Evolutionary conservation across 1,284 basidiomycete genomes (phyloP).

Genomic region (Irpex rosettiformis): DNA sequence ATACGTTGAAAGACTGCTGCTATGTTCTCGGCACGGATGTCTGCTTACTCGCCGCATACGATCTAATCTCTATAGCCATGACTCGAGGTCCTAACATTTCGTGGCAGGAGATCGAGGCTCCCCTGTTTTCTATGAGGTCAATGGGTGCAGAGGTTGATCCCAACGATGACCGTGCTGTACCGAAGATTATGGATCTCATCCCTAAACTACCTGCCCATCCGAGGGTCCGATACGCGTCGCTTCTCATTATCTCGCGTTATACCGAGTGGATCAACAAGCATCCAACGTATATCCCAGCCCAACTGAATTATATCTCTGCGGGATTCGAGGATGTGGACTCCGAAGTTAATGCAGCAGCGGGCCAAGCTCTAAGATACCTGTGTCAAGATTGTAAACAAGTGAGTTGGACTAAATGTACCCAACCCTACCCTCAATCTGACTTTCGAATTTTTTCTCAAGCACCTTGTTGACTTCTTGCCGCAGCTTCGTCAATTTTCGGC

Average conservation of each 20-base stretch:
- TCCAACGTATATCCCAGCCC: constrained; percentile 82
- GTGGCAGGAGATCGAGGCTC: constrained; percentile 99
- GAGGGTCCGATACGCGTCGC: constrained; percentile 90
- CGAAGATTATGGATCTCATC: constrained; percentile 94
- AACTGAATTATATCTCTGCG: constrained; percentile 88
- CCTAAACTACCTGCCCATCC: constrained; percentile 90
- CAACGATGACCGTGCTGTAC: constrained; percentile 81
- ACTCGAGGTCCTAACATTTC: constrained; percentile 50
- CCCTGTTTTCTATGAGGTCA: constrained; percentile 95
- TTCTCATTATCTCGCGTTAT: constrained; percentile 94
- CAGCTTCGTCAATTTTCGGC: constrained; percentile 89
- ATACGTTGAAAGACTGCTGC: constrained; percentile 99
- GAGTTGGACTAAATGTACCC: constrained; percentile 20
- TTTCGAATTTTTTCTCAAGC: constrained; percentile 40
- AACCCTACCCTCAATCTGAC: constrained; percentile 8
- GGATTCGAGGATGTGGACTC: constrained; percentile 82
- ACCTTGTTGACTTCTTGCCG: constrained; percentile 89
- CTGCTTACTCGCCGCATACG: constrained; percentile 81
- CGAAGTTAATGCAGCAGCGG: constrained; percentile 91
- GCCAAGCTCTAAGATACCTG: constrained; percentile 94
- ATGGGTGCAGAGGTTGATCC: constrained; percentile 96
- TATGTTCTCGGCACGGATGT: constrained; percentile 86
- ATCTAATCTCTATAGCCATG: constrained; percentile 76
- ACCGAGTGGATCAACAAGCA: constrained; percentile 96
- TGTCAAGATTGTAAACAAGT: constrained; percentile 95